Evolutionary conservation across 805 yeast species (phyloP), one percentile per base, ranked within the genome.

Genomic region (Pichia paraexigua): DNA sequence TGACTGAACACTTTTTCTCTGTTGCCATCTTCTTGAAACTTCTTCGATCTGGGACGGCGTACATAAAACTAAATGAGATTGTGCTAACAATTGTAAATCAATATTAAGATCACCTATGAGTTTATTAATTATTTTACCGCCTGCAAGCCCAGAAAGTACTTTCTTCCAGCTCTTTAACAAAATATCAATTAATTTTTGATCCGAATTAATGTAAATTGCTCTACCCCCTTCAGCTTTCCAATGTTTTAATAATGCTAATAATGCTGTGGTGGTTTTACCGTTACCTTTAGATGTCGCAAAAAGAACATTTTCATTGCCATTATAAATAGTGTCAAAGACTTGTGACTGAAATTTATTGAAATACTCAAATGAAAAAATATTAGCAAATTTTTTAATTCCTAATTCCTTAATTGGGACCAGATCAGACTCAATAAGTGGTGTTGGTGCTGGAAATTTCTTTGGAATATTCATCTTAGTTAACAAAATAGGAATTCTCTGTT

Each of bases 321-420:
- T 72, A 62, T 78, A 85, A 6, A 88, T 60, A 0, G 82, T 51
- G 9, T 77, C 77, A 64, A 85, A 86, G 0, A 75, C 78, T 58
- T 87, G 92, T 0, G 90, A 77, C 66, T 91, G 95, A 47, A 86
- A 71, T 53, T 73, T 76, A 68, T 90, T 91, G 71, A 90, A 89
- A 28, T 62, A 53, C 0, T 71, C 59, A 56, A 83, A 82, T 0
- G 63, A 64, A 55, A 78, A 85, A 1, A 73, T 54, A 0, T 69
- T 64, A 2, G 61, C 53, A 53, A 80, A 83, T 13, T 78, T 84
- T 5, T 70, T 70, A 12, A 71, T 63, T 17, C 74, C 72, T 42
- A 86, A 60, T 2, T 76, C 79, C 0, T 76, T 49, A 0, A 74
- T 74, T 0, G 85, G 74, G 2, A 80, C 69, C 9, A 74, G 71